phyloP scores from a whole-genome alignment of 2,329 filamentous ascomycete species.

The Lecanicillium sp. region DNA sequence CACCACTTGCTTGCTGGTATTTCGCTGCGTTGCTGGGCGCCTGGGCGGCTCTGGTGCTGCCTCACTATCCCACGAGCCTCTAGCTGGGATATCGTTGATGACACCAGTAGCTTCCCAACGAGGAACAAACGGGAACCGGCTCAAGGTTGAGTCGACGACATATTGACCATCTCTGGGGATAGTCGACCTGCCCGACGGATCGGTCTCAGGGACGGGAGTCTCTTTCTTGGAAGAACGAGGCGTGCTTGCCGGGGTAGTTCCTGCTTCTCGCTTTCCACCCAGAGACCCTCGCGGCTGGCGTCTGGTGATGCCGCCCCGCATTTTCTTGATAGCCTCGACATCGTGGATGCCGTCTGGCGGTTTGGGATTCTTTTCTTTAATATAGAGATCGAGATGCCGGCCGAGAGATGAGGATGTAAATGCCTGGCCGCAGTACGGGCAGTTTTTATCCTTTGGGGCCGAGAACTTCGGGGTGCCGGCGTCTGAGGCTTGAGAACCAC shows the following conservation, averaged over 20 bases:
- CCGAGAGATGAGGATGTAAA: slow-evolving; percentile 93
- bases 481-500: slow-evolving; percentile 23
- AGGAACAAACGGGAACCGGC: slow-evolving; percentile 48
- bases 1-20: slow-evolving; percentile 40
- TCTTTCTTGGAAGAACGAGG: slow-evolving; percentile 34
- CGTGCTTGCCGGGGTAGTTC: slow-evolving; percentile 49
- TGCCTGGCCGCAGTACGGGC: slow-evolving; percentile 78
- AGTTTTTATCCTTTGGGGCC: slow-evolving; percentile 75
- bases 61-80: slow-evolving; percentile 22
- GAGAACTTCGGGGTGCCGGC: slow-evolving; percentile 26
- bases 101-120: slow-evolving; percentile 72
- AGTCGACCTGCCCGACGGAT: slow-evolving; percentile 27
- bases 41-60: slow-evolving; percentile 26
- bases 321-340: slow-evolving; percentile 77
- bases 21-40: slow-evolving; percentile 28
- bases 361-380: slow-evolving; percentile 88
- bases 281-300: slow-evolving; percentile 66
- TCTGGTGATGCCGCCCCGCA: slow-evolving; percentile 79
- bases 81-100: slow-evolving; percentile 61
- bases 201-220: slow-evolving; percentile 28
- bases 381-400: slow-evolving; percentile 87
- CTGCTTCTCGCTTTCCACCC: slow-evolving; percentile 42
- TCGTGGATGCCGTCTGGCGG: slow-evolving; percentile 79
- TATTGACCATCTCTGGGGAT: slow-evolving; percentile 34
- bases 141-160: slow-evolving; percentile 37